phyloP scores from a whole-genome alignment of 768 basidiomycete genomes.

The Tylopilus balloui region DNA sequence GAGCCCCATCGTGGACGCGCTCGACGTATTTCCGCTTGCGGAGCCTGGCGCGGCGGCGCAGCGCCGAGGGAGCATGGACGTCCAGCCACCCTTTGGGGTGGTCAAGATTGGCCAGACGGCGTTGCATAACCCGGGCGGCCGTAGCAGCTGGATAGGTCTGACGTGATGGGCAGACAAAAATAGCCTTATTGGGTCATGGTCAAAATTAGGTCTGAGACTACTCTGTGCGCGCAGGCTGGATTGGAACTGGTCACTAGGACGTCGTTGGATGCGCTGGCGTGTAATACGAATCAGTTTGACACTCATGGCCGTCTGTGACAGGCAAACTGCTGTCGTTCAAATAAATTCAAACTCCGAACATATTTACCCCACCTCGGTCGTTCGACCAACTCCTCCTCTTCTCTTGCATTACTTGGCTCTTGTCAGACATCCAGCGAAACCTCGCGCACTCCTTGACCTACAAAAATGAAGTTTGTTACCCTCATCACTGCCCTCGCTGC shows the following conservation, averaged over 20 bases:
- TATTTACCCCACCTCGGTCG: conserved; percentile 6
- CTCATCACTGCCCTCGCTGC: conserved; percentile 30
- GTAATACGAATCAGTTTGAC: too few relatives aligned
- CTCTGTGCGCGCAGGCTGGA: neutral
- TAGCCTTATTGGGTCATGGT: neutral
- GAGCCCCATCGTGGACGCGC: conserved; percentile 71
- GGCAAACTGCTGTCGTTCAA: conserved; percentile 9
- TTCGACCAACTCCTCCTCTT: neutral
- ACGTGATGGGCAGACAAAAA: conserved; percentile 12
- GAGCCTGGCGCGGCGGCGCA: conserved; percentile 9
- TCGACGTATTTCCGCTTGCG: conserved; percentile 37
- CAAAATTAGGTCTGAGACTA: neutral
- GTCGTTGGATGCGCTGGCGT: too few relatives aligned
- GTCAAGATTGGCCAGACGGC: conserved; percentile 95
- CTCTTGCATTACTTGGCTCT: conserved; percentile 1
- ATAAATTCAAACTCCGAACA: conserved; percentile 29
- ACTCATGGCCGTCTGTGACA: neutral
- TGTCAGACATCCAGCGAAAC: conserved; percentile 1
- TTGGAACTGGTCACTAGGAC: neutral
- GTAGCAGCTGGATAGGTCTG: conserved; percentile 91
- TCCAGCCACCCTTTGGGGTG: conserved; percentile 35
- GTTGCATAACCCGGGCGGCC: conserved; percentile 86
- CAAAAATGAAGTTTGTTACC: conserved; percentile 36
- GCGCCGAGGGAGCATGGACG: conserved; percentile 1
- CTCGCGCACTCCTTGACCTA: conserved; percentile 18